phyloP scores from a whole-genome alignment of 495 filamentous ascomycete species.

The Xylaria longipes region DNA sequence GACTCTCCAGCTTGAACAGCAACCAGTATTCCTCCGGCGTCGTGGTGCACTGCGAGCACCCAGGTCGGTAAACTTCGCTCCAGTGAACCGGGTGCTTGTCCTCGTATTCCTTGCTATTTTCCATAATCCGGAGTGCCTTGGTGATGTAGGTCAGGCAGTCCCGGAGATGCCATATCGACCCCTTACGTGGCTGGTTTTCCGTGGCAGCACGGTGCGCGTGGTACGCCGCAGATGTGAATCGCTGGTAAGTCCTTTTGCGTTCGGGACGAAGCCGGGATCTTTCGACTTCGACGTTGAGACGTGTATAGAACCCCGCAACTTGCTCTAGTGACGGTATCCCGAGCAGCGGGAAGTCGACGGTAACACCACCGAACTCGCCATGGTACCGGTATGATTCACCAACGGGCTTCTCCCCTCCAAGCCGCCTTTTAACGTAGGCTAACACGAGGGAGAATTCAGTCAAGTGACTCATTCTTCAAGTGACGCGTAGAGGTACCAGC shows the following conservation, averaged over 20 bases:
- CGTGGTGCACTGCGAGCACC: background rate
- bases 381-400: background rate
- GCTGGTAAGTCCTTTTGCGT: conserved; percentile 28
- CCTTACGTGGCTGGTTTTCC: conserved; percentile 10
- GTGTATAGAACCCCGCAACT: conserved; percentile 27
- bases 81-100: conserved; percentile 33
- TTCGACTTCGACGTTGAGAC: conserved; percentile 26
- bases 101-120: conserved; percentile 30
- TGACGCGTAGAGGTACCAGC: background rate
- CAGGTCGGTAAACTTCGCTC: conserved; percentile 32
- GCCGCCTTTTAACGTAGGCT: conserved; percentile 12
- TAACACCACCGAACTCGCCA: conserved; percentile 11
- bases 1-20: conserved; percentile 35
- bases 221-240: conserved; percentile 25
- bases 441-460: conserved; percentile 26
- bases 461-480: conserved; percentile 19
- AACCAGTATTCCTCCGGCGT: conserved; percentile 32
- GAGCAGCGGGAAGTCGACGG: conserved; percentile 26
- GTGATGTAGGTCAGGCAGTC: conserved; percentile 20
- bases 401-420: conserved; percentile 23
- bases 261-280: conserved; percentile 25
- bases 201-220: conserved; percentile 28
- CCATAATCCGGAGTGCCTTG: conserved; percentile 27
- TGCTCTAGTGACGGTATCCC: conserved; percentile 22
- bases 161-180: conserved; percentile 25